Percentiles rank a stretch among this genome's conserved stretches.
These are phyloP conservation scores for Centella asiatica DNA, from an alignment of 129 eudicot genomes.

Conservation along the genomic window DNA sequence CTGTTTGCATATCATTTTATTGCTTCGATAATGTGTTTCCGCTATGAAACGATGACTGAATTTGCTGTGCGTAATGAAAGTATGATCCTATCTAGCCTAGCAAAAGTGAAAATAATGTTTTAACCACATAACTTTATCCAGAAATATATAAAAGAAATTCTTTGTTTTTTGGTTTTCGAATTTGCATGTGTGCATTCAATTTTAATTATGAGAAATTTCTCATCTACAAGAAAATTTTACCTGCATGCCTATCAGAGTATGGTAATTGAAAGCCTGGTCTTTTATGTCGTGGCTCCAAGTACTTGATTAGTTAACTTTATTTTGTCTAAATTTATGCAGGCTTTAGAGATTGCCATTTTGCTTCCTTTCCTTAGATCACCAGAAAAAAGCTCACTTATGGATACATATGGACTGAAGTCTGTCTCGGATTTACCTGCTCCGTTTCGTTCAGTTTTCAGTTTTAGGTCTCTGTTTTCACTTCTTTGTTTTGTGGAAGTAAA, in stretches of 20 bases:
- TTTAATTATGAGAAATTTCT: no score
- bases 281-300: not conserved
- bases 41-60: not conserved
- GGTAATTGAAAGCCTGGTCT: no score
- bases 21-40: not conserved
- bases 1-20: not conserved
- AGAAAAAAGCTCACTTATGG: constrained; percentile 38
- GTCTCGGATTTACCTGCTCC: constrained; percentile 81
- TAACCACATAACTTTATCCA: not conserved
- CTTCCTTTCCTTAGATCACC: constrained; percentile 2
- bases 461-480: constrained; percentile 47
- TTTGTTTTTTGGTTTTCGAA: no score
- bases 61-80: not conserved
- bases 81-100: not conserved
- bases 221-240: no score
- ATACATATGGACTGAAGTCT: constrained; percentile 58
- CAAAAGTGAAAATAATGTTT: not conserved
- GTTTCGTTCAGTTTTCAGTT: constrained; percentile 69
- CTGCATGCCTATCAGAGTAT: no score
- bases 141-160: not conserved
- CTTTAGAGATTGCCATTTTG: not conserved
- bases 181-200: no score
- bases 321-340: not conserved
- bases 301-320: not conserved
- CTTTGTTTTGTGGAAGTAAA: not conserved